A percentile compares a stretch with the other conserved stretches of the same genome.
Conservation (phyloP, 257 asterid species). For the Fraxinus excelsior region DNA sequence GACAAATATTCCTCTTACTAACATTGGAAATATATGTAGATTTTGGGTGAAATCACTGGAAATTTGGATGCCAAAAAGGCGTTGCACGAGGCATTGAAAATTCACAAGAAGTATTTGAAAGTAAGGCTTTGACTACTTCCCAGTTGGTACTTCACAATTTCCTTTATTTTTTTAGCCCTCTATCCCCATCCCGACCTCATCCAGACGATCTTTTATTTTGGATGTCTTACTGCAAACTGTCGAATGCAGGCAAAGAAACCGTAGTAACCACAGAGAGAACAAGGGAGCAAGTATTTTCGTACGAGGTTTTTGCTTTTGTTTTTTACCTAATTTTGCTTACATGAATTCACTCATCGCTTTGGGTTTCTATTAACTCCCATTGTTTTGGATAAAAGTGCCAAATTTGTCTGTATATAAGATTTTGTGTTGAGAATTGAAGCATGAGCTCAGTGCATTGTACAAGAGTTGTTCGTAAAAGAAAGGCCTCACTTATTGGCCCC, state of each 20-base stretch:
- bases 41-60: constrained; percentile 89
- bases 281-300: neutral
- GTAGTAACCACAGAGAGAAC: constrained; percentile 14
- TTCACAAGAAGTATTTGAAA: constrained; percentile 82
- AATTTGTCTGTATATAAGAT: constrained; percentile 2
- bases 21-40: constrained; percentile 42
- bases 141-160: neutral
- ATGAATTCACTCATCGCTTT: no score
- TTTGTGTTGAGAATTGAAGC: constrained; percentile 1
- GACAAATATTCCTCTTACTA: constrained; percentile 1
- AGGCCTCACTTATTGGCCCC: neutral
- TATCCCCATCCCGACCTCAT: neutral
- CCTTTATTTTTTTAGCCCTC: neutral
- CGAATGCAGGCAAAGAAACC: constrained; percentile 54
- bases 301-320: neutral
- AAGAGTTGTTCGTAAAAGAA: neutral
- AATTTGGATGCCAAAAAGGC: constrained; percentile 91
- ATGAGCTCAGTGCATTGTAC: neutral
- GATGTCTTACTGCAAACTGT: constrained; percentile 20
- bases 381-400: neutral
- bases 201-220: constrained; percentile 1
- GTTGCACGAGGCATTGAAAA: constrained; percentile 65
- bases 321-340: constrained; percentile 12
- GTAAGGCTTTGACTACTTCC: constrained; percentile 44
- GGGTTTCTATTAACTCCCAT: constrained; percentile 2